Evolutionary conservation across 2,329 filamentous ascomycete genomes (phyloP).

Genomic region (Dactylonectria macrodidyma): DNA sequence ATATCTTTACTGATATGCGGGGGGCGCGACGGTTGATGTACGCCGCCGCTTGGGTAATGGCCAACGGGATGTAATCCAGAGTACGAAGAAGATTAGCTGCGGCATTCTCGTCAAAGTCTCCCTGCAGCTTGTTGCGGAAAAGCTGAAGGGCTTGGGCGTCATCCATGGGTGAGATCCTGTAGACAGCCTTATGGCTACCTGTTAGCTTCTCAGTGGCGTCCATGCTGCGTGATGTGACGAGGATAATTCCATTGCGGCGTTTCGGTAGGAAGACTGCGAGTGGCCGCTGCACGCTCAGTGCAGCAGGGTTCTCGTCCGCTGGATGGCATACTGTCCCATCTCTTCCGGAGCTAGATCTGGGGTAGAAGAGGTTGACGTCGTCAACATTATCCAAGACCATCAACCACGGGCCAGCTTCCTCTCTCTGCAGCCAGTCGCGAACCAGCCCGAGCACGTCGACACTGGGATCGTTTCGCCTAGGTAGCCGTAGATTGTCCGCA

Average conservation of each 20-base stretch:
- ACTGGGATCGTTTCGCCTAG: too few species aligned
- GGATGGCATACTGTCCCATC: too few species aligned
- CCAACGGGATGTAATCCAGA: too few species aligned
- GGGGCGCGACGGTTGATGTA: too few species aligned
- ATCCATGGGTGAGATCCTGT: background rate
- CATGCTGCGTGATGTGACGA: slow-evolving; percentile 38
- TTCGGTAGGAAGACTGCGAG: slow-evolving; percentile 10
- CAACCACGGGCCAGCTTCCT: too few species aligned
- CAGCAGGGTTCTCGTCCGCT: background rate
- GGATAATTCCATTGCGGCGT: slow-evolving; percentile 27
- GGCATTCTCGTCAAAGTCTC: slow-evolving; percentile 33
- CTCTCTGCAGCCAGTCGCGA: too few species aligned
- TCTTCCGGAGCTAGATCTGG: slow-evolving; percentile 20
- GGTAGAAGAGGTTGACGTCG: too few species aligned
- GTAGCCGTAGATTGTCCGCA: too few species aligned
- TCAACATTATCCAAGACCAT: too few species aligned
- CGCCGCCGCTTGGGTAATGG: too few species aligned
- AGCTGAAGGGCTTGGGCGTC: slow-evolving; percentile 3
- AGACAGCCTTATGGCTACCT: slow-evolving; percentile 1
- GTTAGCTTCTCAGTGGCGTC: slow-evolving; percentile 32
- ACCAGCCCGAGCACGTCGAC: too few species aligned
- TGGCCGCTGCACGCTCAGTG: background rate
- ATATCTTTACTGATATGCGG: too few species aligned
- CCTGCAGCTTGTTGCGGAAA: slow-evolving; percentile 46
- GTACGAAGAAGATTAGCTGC: slow-evolving; percentile 28